Percentiles rank a stretch among this genome's conserved stretches.
Evolutionary conservation across 371 early-diverging fungal species (phyloP).

Genomic region (Thermomucor indicae-seudaticae): DNA sequence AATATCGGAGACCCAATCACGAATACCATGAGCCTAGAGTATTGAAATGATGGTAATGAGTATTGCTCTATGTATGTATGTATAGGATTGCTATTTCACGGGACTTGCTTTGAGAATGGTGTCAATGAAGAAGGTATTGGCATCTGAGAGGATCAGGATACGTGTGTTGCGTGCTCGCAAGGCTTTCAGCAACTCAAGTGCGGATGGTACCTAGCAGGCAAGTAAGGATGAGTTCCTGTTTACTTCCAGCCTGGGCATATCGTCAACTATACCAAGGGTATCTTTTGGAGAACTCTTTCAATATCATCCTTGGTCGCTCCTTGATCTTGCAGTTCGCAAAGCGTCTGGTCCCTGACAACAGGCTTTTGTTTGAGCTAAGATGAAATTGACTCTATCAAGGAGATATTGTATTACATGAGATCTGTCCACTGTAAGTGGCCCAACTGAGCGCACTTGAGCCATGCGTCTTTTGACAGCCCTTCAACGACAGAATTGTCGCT

Average conservation of each 20-base stretch:
- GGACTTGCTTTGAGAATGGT: conserved; percentile 62
- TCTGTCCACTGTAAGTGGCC: conserved; percentile 65
- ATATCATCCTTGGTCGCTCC: conserved; percentile 51
- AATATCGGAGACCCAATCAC: conserved; percentile 52
- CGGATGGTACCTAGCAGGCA: conserved; percentile 42
- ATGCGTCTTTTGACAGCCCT: conserved; percentile 36
- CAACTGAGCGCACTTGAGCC: conserved; percentile 19
- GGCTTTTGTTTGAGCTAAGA: neutral
- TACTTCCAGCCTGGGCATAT: neutral
- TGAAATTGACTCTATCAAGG: neutral
- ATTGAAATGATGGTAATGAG: no score
- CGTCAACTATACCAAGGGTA: conserved; percentile 59
- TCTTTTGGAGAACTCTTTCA: conserved; percentile 34
- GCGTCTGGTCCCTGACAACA: conserved; percentile 36
- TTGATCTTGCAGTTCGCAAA: conserved; percentile 50
- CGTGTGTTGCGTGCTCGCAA: conserved; percentile 49
- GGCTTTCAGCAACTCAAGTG: conserved; percentile 42
- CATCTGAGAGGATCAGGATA: conserved; percentile 67
- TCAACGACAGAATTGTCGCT: conserved; percentile 63
- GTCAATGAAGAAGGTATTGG: conserved; percentile 72
- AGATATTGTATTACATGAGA: conserved; percentile 45
- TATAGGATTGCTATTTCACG: no score
- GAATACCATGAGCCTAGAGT: conserved; percentile 48
- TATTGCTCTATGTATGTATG: no score
- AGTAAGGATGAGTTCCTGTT: neutral